phyloP scores from a whole-genome alignment of 148 eudicot genomes.

The Nyssa sinensis region DNA sequence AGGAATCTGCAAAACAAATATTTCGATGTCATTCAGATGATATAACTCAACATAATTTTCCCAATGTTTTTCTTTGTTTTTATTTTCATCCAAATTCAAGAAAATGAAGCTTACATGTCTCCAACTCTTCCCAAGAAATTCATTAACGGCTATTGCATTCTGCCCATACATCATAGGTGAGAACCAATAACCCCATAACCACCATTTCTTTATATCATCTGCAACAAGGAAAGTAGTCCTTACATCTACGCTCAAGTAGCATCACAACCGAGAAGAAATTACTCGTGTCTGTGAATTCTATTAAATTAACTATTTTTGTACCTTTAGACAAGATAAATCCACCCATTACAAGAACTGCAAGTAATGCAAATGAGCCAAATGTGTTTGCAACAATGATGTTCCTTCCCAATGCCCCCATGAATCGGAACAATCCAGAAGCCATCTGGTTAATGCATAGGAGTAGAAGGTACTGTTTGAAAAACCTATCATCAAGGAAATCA shows the following conservation, averaged over 20 bases:
- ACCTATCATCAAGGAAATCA: conserved; percentile 31
- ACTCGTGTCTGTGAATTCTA: too few relatives aligned
- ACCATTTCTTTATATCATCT: conserved; percentile 75
- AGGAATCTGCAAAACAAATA: conserved; percentile 24
- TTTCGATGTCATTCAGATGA: not conserved
- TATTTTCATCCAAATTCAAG: not conserved
- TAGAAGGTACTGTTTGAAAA: conserved; percentile 56
- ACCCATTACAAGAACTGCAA: conserved; percentile 62
- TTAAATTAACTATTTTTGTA: not conserved
- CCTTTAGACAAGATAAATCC: conserved; percentile 61
- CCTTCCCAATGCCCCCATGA: conserved; percentile 71
- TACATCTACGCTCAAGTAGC: not conserved
- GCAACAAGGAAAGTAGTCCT: conserved; percentile 9
- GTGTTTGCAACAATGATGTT: conserved; percentile 77
- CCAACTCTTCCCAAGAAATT: conserved; percentile 86
- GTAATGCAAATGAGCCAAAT: conserved; percentile 64
- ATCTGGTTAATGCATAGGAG: conserved; percentile 60
- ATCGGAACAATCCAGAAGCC: conserved; percentile 71
- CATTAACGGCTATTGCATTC: conserved; percentile 79
- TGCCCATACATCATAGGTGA: conserved; percentile 80
- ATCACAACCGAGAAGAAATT: not conserved
- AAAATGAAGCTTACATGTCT: conserved; percentile 34
- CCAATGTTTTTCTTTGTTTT: not conserved
- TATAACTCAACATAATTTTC: not conserved
- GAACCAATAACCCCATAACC: conserved; percentile 92